Conservation (phyloP, 805 yeast species). For the Monosporozyma solicola region DNA sequence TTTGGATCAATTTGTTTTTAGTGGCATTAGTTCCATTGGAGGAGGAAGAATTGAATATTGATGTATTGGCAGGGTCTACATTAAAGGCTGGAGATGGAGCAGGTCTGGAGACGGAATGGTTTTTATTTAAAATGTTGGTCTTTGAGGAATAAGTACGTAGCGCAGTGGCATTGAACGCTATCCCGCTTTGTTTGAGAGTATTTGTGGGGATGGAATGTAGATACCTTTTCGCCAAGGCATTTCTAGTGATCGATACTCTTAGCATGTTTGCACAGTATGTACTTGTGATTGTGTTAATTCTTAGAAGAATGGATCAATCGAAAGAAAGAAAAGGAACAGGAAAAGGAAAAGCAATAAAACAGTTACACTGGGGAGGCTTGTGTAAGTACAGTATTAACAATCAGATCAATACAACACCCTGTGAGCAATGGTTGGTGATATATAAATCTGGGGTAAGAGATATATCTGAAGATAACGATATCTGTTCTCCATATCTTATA, state of each 20-base stretch:
- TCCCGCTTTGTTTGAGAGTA: neutral
- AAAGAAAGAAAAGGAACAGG: neutral
- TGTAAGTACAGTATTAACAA: no score
- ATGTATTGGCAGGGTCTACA: slow-evolving; percentile 11
- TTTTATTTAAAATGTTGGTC: neutral
- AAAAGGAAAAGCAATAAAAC: neutral
- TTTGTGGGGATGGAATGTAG: neutral
- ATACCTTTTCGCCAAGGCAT: neutral
- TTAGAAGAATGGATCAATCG: neutral
- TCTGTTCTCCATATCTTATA: no score
- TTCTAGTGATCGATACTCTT: neutral
- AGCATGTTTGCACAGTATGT: neutral
- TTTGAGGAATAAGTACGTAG: neutral
- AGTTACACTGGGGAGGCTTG: no score
- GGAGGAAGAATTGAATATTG: slow-evolving; percentile 1
- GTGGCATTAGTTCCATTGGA: neutral
- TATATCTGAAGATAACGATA: no score
- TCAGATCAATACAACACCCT: neutral
- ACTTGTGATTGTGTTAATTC: neutral
- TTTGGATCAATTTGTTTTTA: neutral
- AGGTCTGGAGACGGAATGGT: slow-evolving; percentile 16
- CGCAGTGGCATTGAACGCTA: slow-evolving; percentile 1
- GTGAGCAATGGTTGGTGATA: no score
- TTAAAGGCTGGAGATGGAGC: slow-evolving; percentile 32
- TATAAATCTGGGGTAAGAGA: no score